Evolutionary conservation across 345 rosid genomes (phyloP), one percentile per base, ranked within the genome.

Genomic region (Euphorbia peplus): DNA sequence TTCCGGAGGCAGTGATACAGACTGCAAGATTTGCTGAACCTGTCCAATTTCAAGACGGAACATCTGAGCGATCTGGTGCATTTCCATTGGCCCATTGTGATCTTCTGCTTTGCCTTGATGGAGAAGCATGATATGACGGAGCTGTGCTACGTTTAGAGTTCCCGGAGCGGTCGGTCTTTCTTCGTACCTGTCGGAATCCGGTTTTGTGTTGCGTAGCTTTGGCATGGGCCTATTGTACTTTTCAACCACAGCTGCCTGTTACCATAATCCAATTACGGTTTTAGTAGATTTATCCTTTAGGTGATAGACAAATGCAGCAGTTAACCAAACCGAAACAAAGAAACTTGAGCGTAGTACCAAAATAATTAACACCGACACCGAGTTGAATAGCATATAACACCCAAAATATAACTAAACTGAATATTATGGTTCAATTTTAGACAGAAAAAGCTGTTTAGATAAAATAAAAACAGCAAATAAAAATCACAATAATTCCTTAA

Each of bases 41-140:
- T 86, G 92, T 8, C 75, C 59, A 35, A 69, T 88, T 29, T 87
- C 89, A 19, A 95, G 78, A 12, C 56, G 80, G 70, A 88, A 92
- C 78, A 79, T 90, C 54, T 79, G 74, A 0, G 99, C 96, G 35
- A 95, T 92, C 75, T 82, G 87, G 8, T 75, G 75, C 37, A 77
- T 70, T 70, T 84, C 83, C 90, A 91, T 86, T 1, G 87, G 84
- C 15, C 91, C 88, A 0, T 66, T 35, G 15, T 84, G 90, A 78
- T 83, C 96, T 39, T 82, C 91, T 14, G 93, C 87, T 73, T 88
- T 91, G 61, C 99, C 99, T 70, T 86, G 88, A 74, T 82, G 79
- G 58, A 92, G 81, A 63, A 84, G 90, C 80, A 92, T 81, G 73
- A 92, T 81, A 51, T 85, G 89, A 55, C 87, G 88, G 62, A 92